A percentile compares a stretch with the other conserved stretches of the same genome.
phyloP scores from a whole-genome alignment of 2,329 filamentous ascomycete species.

The Aspergillus japonicus region DNA sequence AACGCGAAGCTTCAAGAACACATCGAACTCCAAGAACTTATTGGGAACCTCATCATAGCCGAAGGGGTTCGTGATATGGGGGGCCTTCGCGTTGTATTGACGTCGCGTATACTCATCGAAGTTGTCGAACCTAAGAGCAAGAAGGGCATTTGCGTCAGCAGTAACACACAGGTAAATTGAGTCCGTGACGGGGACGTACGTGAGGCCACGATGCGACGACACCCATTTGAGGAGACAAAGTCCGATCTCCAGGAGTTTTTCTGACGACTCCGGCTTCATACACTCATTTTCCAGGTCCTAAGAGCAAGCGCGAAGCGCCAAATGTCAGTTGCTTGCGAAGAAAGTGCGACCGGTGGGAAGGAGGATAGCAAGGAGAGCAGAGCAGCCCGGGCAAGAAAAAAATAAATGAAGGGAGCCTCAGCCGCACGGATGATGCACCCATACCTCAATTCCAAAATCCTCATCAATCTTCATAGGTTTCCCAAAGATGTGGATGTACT shows the following conservation, averaged over 20 bases:
- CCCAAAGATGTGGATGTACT: slow-evolving; percentile 92
- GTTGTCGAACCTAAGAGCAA: slow-evolving; percentile 65
- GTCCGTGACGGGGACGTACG: slow-evolving; percentile 58
- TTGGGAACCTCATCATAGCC: slow-evolving; percentile 70
- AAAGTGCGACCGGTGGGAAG: slow-evolving; percentile 16
- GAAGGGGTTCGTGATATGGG: slow-evolving; percentile 74
- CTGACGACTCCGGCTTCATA: slow-evolving; percentile 70
- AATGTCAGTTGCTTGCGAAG: slow-evolving; percentile 12
- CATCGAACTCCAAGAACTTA: slow-evolving; percentile 77
- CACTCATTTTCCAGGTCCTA: slow-evolving; percentile 90
- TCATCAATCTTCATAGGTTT: slow-evolving; percentile 86
- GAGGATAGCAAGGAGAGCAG: background rate
- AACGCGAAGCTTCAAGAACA: slow-evolving; percentile 74
- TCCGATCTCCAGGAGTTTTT: slow-evolving; percentile 75
- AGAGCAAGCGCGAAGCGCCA: slow-evolving; percentile 9
- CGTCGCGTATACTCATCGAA: slow-evolving; percentile 92
- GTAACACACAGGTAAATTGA: background rate
- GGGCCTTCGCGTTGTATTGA: slow-evolving; percentile 80
- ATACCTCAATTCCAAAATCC: slow-evolving; percentile 84
- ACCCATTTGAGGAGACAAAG: slow-evolving; percentile 87
- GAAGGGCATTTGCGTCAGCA: slow-evolving; percentile 5
- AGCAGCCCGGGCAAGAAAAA: background rate
- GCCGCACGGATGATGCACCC: slow-evolving; percentile 17
- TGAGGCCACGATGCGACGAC: slow-evolving; percentile 88
- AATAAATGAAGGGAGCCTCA: slow-evolving; percentile 1